Conservation (phyloP, 768 basidiomycete species). For the Pleurotus salmoneostramineus region DNA sequence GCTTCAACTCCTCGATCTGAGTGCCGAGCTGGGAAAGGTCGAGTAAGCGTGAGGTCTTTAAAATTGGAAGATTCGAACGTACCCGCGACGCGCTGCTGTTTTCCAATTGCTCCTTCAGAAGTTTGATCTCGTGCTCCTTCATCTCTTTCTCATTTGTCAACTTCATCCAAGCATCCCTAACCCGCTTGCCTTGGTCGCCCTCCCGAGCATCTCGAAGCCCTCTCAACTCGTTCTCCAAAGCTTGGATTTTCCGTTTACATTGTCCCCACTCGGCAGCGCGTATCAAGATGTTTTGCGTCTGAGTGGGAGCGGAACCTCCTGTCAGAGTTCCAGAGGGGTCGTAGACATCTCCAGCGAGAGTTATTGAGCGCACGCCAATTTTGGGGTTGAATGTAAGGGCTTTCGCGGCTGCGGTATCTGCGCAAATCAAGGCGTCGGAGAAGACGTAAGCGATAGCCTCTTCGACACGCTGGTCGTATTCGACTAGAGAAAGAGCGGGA, state of each 20-base stretch:
- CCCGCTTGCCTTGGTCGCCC: slow-evolving; percentile 55
- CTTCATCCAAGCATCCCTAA: slow-evolving; percentile 62
- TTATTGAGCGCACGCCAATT: slow-evolving; percentile 78
- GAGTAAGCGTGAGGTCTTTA: not conserved
- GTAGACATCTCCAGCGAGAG: slow-evolving; percentile 92
- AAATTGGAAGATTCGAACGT: slow-evolving; percentile 19
- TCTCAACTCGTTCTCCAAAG: slow-evolving; percentile 28
- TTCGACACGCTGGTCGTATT: slow-evolving; percentile 75
- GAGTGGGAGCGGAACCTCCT: slow-evolving; percentile 81
- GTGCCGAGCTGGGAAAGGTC: slow-evolving; percentile 56
- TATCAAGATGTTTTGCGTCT: slow-evolving; percentile 66
- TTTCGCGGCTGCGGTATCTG: slow-evolving; percentile 84
- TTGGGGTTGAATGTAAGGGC: slow-evolving; percentile 75
- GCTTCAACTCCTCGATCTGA: slow-evolving; percentile 73
- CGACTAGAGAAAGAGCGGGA: slow-evolving; percentile 85
- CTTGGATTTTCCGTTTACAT: slow-evolving; percentile 55
- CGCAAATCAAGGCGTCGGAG: slow-evolving; percentile 88
- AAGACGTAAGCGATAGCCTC: slow-evolving; percentile 94
- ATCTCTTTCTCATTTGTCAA: slow-evolving; percentile 74
- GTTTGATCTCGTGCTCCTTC: slow-evolving; percentile 79
- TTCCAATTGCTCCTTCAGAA: slow-evolving; percentile 81
- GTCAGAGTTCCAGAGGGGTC: slow-evolving; percentile 93
- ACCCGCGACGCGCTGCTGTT: slow-evolving; percentile 91
- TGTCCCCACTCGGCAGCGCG: slow-evolving; percentile 80
- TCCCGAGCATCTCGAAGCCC: slow-evolving; percentile 48